Evolutionary conservation across 2,329 filamentous ascomycete species (phyloP).

Genomic region (Colletotrichum lini): DNA sequence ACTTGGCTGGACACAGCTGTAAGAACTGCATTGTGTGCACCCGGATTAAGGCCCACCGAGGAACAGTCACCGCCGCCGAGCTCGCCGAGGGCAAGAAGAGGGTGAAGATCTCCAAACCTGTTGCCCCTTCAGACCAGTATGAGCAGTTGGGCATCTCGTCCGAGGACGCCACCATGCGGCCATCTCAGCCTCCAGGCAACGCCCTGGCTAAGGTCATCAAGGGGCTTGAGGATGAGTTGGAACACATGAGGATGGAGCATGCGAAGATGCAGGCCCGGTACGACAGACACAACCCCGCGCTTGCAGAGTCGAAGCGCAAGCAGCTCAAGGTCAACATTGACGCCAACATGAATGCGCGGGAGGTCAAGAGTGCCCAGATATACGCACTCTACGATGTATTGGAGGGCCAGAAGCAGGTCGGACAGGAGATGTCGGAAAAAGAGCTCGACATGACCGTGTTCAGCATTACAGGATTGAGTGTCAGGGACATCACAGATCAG

Average conservation of each 20-base stretch:
- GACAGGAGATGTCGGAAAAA: constrained; percentile 73
- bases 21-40: constrained; percentile 71
- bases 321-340: constrained; percentile 73
- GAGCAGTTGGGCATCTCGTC: constrained; percentile 55
- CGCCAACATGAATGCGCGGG: constrained; percentile 73
- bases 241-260: constrained; percentile 81
- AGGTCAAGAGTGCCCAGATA: constrained; percentile 83
- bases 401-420: constrained; percentile 80
- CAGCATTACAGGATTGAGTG: constrained; percentile 65
- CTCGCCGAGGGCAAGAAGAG: constrained; percentile 66
- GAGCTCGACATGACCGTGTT: constrained; percentile 76
- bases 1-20: constrained; percentile 68
- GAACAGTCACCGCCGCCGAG: constrained; percentile 54
- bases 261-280: constrained; percentile 73
- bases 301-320: constrained; percentile 76
- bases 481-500: constrained; percentile 59
- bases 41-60: constrained; percentile 65
- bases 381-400: constrained; percentile 88
- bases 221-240: constrained; percentile 83
- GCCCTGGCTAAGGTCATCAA: constrained; percentile 90
- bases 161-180: constrained; percentile 72
- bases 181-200: constrained; percentile 77
- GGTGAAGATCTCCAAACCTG: constrained; percentile 74
- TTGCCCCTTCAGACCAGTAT: constrained; percentile 71
- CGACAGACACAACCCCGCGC: constrained; percentile 75